phyloP scores from a whole-genome alignment of 1,139 yeast genomes.

The Debaryomyces psychrophilus region DNA sequence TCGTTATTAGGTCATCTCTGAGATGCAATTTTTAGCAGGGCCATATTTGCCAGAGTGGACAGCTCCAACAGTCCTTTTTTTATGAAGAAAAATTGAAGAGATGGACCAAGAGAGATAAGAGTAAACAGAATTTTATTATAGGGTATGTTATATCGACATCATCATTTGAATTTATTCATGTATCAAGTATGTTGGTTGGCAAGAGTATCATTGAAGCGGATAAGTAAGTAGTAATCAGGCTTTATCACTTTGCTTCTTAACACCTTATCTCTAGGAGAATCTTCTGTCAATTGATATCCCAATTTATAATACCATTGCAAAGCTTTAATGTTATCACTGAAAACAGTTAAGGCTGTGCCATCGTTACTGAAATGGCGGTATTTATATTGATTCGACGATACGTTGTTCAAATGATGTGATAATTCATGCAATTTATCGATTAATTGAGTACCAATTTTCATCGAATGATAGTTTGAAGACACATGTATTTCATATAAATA shows the following conservation, averaged over 20 bases:
- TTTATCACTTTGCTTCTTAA: conserved; percentile 38
- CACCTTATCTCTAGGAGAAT: conserved; percentile 48
- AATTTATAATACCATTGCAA: conserved; percentile 43
- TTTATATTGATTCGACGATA: background rate
- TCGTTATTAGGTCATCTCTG: too few relatives aligned
- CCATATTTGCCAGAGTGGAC: too few relatives aligned
- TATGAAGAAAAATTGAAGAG: too few relatives aligned
- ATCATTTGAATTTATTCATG: background rate
- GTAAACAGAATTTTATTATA: background rate
- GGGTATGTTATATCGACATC: background rate
- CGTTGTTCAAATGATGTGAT: conserved; percentile 20
- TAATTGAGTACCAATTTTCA: conserved; percentile 37
- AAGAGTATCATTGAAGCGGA: conserved; percentile 6
- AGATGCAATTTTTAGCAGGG: too few relatives aligned
- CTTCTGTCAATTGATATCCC: conserved; percentile 41
- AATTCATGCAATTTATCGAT: conserved; percentile 34
- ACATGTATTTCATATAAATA: conserved; percentile 62
- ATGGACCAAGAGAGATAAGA: background rate
- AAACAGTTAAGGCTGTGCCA: conserved; percentile 54
- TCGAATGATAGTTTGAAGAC: conserved; percentile 28
- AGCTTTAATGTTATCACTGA: conserved; percentile 48
- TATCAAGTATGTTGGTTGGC: background rate
- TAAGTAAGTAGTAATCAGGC: conserved; percentile 44
- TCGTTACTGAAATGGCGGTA: conserved; percentile 18
- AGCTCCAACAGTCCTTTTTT: too few relatives aligned